These are phyloP conservation scores for Trichoderma atrobrunneum DNA, from an alignment of 2,329 filamentous ascomycete genomes.

Conservation along the genomic window DNA sequence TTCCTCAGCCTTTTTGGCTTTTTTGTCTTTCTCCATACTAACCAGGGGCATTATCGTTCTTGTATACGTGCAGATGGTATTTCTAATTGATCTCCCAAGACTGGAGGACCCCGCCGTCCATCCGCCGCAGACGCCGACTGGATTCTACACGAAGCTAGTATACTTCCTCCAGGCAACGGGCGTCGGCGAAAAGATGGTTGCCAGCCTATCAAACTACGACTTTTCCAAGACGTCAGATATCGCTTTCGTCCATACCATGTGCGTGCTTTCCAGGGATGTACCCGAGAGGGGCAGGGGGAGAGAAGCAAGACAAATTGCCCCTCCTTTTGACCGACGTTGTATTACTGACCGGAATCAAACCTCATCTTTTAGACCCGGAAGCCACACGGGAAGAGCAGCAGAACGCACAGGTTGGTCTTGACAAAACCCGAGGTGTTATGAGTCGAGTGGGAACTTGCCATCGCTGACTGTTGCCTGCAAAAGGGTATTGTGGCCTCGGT, in stretches of 20 bases:
- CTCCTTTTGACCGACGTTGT: neutral
- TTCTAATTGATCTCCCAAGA: slow-evolving; percentile 85
- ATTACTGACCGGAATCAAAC: slow-evolving; percentile 9
- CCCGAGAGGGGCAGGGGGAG: neutral
- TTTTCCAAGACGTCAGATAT: slow-evolving; percentile 70
- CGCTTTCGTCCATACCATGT: slow-evolving; percentile 85
- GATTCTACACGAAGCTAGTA: slow-evolving; percentile 67
- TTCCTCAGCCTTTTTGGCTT: neutral
- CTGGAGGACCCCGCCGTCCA: slow-evolving; percentile 36
- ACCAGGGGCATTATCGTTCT: neutral
- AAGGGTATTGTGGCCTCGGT: slow-evolving; percentile 73
- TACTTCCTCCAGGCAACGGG: slow-evolving; percentile 68
- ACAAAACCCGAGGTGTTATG: slow-evolving; percentile 11
- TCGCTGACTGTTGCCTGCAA: slow-evolving; percentile 24
- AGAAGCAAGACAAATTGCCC: neutral
- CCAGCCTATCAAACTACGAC: slow-evolving; percentile 74
- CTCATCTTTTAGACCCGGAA: slow-evolving; percentile 34
- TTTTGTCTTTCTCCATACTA: neutral
- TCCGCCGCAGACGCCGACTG: slow-evolving; percentile 28
- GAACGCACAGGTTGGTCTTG: slow-evolving; percentile 32
- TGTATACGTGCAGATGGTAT: slow-evolving; percentile 60
- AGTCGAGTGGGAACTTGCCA: slow-evolving; percentile 3
- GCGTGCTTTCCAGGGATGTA: slow-evolving; percentile 32
- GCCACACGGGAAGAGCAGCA: slow-evolving; percentile 31
- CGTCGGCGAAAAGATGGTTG: slow-evolving; percentile 61